Percentiles rank a stretch among this genome's conserved stretches.
phyloP scores from a whole-genome alignment of 768 basidiomycete genomes.

The Leucocoprinus leucothites region DNA sequence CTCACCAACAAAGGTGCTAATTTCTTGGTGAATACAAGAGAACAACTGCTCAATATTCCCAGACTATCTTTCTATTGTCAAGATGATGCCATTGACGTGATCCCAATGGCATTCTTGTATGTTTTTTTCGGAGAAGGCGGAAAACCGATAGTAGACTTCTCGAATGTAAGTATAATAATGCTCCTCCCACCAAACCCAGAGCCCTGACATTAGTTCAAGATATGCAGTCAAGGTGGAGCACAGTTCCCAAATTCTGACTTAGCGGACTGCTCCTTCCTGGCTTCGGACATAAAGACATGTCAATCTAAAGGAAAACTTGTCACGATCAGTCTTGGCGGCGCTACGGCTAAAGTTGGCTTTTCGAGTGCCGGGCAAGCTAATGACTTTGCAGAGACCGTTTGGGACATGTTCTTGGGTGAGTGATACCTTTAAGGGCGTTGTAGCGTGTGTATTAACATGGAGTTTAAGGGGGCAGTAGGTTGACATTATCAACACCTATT shows the following conservation, averaged over 20 bases:
- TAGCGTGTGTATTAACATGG: conserved; percentile 3
- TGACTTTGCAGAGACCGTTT: conserved; percentile 57
- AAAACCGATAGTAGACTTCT: conserved; percentile 57
- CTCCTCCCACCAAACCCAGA: neutral
- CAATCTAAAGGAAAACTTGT: conserved; percentile 59
- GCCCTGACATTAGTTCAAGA: conserved; percentile 30
- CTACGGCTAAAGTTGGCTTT: conserved; percentile 56
- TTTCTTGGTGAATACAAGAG: neutral
- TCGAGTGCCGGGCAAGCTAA: conserved; percentile 47
- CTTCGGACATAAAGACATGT: conserved; percentile 59
- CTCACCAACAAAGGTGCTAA: conserved; percentile 33
- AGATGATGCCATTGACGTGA: conserved; percentile 58
- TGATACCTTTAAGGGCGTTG: neutral
- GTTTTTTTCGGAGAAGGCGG: conserved; percentile 60
- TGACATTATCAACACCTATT: conserved; percentile 3
- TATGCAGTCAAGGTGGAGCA: conserved; percentile 45
- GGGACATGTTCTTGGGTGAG: conserved; percentile 67
- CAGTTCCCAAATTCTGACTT: conserved; percentile 60
- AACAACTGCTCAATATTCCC: neutral
- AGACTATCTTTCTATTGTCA: conserved; percentile 60
- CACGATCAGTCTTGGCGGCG: conserved; percentile 55
- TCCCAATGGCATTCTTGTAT: conserved; percentile 60
- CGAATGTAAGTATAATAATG: conserved; percentile 40
- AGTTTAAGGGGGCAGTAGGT: conserved; percentile 26
- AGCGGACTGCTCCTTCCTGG: conserved; percentile 62